Percentiles rank a stretch among this genome's conserved stretches.
These are phyloP conservation scores for Psophocarpus tetragonolobus DNA, from an alignment of 306 rosid species.

Conservation along the genomic window DNA sequence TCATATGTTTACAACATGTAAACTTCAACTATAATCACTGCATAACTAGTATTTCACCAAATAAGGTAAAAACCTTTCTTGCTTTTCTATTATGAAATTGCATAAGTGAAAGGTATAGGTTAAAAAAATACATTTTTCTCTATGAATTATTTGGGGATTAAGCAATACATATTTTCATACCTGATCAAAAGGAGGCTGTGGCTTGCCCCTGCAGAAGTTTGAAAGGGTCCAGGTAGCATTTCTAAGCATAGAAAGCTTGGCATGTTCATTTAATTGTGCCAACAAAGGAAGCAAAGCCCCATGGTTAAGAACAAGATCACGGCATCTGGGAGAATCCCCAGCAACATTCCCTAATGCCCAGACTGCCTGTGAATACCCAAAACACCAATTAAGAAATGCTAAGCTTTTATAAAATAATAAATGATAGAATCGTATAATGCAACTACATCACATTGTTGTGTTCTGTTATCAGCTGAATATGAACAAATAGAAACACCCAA, in stretches of 20 bases:
- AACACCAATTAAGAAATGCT: slow-evolving; percentile 1
- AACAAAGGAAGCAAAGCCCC: slow-evolving; percentile 88
- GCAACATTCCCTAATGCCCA: slow-evolving; percentile 98
- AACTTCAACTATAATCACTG: slow-evolving; percentile 8
- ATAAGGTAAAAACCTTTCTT: neutral
- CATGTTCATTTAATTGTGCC: slow-evolving; percentile 82
- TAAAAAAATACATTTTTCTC: neutral
- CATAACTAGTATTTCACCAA: neutral
- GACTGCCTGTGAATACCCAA: slow-evolving; percentile 61
- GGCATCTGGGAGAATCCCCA: slow-evolving; percentile 94
- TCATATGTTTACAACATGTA: neutral
- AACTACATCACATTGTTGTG: neutral
- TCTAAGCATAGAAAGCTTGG: slow-evolving; percentile 95
- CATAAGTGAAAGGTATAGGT: neutral
- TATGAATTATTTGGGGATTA: slow-evolving; percentile 7
- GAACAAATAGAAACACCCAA: slow-evolving; percentile 4
- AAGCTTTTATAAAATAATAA: neutral
- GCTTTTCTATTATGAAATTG: too few relatives aligned
- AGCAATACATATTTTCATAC: slow-evolving; percentile 40
- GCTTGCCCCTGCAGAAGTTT: slow-evolving; percentile 96
- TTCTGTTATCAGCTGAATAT: neutral
- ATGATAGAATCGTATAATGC: neutral
- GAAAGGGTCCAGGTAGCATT: slow-evolving; percentile 98
- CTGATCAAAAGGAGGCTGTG: slow-evolving; percentile 94
- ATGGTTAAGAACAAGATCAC: slow-evolving; percentile 85